phyloP scores from a whole-genome alignment of 192 early-diverging fungal genomes.

The Coemansia sp. region DNA sequence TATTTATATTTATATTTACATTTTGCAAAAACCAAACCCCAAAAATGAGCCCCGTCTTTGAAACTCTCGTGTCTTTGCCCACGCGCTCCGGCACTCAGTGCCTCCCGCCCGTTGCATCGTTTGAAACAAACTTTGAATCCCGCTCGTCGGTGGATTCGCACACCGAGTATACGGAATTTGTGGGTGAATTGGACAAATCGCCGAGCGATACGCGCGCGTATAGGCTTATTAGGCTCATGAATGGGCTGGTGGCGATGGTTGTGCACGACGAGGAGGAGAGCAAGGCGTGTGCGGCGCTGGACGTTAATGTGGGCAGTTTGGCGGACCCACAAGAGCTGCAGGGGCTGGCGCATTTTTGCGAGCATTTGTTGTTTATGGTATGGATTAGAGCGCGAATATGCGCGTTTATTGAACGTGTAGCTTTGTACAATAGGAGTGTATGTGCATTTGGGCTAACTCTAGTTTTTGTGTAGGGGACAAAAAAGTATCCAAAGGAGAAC shows the following conservation, averaged over 20 bases:
- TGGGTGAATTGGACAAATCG: slow-evolving; percentile 55
- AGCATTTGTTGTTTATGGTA: slow-evolving; percentile 74
- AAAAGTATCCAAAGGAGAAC: slow-evolving; percentile 76
- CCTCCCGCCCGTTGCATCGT: slow-evolving; percentile 37
- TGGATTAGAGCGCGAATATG: slow-evolving; percentile 6
- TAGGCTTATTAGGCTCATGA: slow-evolving; percentile 58
- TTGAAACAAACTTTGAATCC: slow-evolving; percentile 25
- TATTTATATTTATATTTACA: no score
- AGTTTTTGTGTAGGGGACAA: slow-evolving; percentile 53
- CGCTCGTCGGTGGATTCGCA: slow-evolving; percentile 11
- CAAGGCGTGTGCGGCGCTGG: slow-evolving; percentile 66
- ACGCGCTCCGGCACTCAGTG: slow-evolving; percentile 25
- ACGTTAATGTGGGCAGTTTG: slow-evolving; percentile 71
- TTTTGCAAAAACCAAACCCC: background rate
- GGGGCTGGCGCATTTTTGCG: slow-evolving; percentile 79
- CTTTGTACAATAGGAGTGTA: background rate
- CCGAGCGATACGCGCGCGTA: slow-evolving; percentile 65
- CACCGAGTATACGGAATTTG: slow-evolving; percentile 31
- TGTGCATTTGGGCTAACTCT: background rate
- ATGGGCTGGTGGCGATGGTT: slow-evolving; percentile 62
- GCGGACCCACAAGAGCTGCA: slow-evolving; percentile 66
- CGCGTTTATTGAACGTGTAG: background rate
- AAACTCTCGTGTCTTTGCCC: slow-evolving; percentile 25
- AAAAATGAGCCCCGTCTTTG: slow-evolving; percentile 38
- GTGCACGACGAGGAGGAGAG: slow-evolving; percentile 61